Base-by-base conservation (phyloP, 1,284 basidiomycete species). In the Bondarzewia mesenterica region DNA sequence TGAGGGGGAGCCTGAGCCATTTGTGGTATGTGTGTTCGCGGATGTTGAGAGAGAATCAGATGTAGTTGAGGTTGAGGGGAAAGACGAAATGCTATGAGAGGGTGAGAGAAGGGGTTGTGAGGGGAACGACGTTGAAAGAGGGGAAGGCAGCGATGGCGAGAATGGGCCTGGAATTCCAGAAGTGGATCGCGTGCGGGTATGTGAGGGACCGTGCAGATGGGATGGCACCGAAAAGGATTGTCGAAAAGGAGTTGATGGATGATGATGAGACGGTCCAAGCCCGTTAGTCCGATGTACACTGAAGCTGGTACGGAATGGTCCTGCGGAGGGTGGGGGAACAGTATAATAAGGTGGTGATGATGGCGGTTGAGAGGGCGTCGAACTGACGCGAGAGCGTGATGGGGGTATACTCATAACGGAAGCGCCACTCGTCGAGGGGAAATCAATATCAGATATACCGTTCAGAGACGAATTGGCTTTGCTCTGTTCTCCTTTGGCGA, bases 161-260 rank as follows among this genome's bases (percentile, higher is more conserved):
- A 77, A 83, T 6, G 77, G 71, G 7, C 73, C 72, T 3, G 81
- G 82, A 40, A 80, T 73, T 20, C 21, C 68, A 7, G 78, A 80
- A 32, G 77, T 70, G 5, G 80, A 80, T 12, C 73, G 69, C 3
- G 72, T 75, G 8, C 74, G 73, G 44, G 65, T 64, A 62, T 77
- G 81, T 23, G 35, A 60, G 57, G 58, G 62, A 46, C 61, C 61
- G 61, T 51, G 57, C 22, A 32, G 54, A 50, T 58, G 58, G 44
- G 67, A 47, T 27, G 67, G 63, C 5, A 66, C 52, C 12, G 68
- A 65, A 51, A 82, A 74, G 0, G 71, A 74, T 4, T 74, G 62
- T 40, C 77, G 73, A 42, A 77, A 73, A 5, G 77, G 73, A 16
- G 77, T 76, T 1, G 69, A 57, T 2, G 69, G 60, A 26, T n/a